These are phyloP conservation scores for Pleurotus salmoneostramineus DNA, from an alignment of 768 basidiomycete species.

Conservation along the genomic window DNA sequence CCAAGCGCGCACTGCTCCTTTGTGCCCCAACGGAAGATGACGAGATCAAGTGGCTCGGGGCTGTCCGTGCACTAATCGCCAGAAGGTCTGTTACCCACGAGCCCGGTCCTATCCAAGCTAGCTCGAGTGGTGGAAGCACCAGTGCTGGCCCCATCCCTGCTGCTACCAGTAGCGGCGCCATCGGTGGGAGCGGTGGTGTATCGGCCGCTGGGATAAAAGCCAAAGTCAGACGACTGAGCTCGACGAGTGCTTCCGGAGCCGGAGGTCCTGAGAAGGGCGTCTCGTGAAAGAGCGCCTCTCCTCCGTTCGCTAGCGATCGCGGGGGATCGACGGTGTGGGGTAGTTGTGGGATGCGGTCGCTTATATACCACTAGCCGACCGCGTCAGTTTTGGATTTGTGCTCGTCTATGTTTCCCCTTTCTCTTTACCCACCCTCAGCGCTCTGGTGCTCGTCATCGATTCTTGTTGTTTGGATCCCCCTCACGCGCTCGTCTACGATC, in stretches of 20 bases:
- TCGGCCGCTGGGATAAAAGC: conserved; percentile 35
- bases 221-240: conserved; percentile 45
- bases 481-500: too few species aligned
- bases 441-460: background rate
- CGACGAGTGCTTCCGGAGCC: conserved; percentile 25
- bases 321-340: background rate
- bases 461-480: background rate
- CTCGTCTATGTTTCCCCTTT: conserved; percentile 3
- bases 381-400: background rate
- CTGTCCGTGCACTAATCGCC: conserved; percentile 87
- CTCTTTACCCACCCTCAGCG: background rate
- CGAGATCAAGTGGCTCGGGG: conserved; percentile 97
- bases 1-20: conserved; percentile 82
- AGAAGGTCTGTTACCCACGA: conserved; percentile 45
- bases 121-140: background rate
- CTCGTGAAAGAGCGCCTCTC: background rate
- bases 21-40: conserved; percentile 97
- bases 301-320: background rate
- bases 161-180: too few species aligned
- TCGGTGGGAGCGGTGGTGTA: conserved; percentile 12
- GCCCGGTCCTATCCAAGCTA: conserved; percentile 4
- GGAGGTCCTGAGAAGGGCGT: conserved; percentile 19
- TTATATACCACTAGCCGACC: background rate
- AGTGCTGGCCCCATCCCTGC: too few species aligned
- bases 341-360: background rate